Evolutionary conservation across 495 filamentous ascomycete genomes (phyloP).

Genomic region (Darksidea phi): DNA sequence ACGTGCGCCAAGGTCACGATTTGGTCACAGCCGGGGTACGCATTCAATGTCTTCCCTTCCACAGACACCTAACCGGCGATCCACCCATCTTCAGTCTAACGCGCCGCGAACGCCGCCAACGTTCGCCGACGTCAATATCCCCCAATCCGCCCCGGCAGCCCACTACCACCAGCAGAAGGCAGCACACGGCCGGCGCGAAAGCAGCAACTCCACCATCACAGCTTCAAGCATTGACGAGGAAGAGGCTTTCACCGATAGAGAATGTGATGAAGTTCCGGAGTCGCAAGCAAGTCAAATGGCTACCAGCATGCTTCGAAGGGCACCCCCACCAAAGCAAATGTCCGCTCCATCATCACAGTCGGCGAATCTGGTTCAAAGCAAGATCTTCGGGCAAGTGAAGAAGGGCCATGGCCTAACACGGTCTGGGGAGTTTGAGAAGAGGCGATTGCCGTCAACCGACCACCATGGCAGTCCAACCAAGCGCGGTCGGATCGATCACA

Average conservation of each 20-base stretch:
- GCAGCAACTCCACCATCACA: conserved; percentile 87
- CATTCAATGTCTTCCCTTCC: conserved; percentile 82
- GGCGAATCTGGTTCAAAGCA: conserved; percentile 36
- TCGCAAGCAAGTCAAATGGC: conserved; percentile 54
- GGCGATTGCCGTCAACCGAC: conserved; percentile 27
- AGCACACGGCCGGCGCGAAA: conserved; percentile 51
- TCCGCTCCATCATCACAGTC: conserved; percentile 26
- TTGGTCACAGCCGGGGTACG: conserved; percentile 60
- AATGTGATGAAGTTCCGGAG: conserved; percentile 53
- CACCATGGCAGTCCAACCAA: conserved; percentile 36
- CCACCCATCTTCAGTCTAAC: conserved; percentile 26
- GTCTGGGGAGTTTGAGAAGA: conserved; percentile 34
- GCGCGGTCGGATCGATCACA: conserved; percentile 31
- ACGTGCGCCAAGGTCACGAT: conserved; percentile 49
- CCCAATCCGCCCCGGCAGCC: conserved; percentile 57
- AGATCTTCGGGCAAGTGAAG: conserved; percentile 43
- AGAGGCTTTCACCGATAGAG: conserved; percentile 44
- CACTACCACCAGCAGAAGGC: conserved; percentile 45
- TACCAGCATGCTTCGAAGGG: conserved; percentile 52
- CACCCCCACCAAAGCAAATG: conserved; percentile 17
- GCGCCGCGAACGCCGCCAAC: conserved; percentile 44
- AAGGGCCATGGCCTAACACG: conserved; percentile 33
- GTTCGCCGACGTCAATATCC: conserved; percentile 52
- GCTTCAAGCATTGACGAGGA: conserved; percentile 63
- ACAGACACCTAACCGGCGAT: conserved; percentile 60